These are phyloP conservation scores for Nakaseomyces kungkrabaensis DNA, from an alignment of 1,139 yeast genomes.

Conservation along the genomic window DNA sequence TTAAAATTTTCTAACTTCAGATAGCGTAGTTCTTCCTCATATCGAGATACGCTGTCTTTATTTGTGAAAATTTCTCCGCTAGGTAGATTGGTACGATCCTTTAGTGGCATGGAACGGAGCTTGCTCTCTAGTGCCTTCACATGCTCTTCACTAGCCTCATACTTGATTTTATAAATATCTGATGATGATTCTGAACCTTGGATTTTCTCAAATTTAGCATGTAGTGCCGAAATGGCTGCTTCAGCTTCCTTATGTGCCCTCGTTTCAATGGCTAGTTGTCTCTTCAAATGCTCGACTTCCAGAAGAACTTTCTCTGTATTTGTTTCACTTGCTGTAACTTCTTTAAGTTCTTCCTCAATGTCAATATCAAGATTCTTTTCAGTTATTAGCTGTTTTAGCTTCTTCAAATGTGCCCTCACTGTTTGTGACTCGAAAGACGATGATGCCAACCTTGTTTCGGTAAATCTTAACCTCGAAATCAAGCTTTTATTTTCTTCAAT, in stretches of 20 bases:
- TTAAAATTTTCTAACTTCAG: constrained; percentile 34
- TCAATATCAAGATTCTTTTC: constrained; percentile 23
- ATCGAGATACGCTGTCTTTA: constrained; percentile 34
- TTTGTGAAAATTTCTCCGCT: constrained; percentile 23
- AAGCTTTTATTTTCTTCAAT: constrained; percentile 45
- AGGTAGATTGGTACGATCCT: constrained; percentile 23
- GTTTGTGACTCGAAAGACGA: constrained; percentile 44
- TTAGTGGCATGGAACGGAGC: constrained; percentile 29
- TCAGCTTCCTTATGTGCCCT: constrained; percentile 29
- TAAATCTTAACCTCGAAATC: constrained; percentile 46
- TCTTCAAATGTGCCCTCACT: constrained; percentile 34
- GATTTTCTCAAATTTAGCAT: constrained; percentile 25
- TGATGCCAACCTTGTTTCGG: constrained; percentile 47
- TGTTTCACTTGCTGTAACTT: constrained; percentile 20
- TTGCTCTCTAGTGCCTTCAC: constrained; percentile 38
- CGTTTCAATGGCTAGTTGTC: constrained; percentile 30
- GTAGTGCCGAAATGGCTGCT: constrained; percentile 23
- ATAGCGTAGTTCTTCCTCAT: constrained; percentile 32
- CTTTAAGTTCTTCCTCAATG: constrained; percentile 20
- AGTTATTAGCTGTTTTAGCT: constrained; percentile 26
- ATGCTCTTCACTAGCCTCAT: constrained; percentile 36
- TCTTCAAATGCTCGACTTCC: constrained; percentile 34
- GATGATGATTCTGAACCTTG: constrained; percentile 19
- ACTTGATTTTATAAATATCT: constrained; percentile 29
- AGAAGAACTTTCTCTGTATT: constrained; percentile 29